Conservation (phyloP, 805 yeast species). For the Pichia cabralensis region DNA sequence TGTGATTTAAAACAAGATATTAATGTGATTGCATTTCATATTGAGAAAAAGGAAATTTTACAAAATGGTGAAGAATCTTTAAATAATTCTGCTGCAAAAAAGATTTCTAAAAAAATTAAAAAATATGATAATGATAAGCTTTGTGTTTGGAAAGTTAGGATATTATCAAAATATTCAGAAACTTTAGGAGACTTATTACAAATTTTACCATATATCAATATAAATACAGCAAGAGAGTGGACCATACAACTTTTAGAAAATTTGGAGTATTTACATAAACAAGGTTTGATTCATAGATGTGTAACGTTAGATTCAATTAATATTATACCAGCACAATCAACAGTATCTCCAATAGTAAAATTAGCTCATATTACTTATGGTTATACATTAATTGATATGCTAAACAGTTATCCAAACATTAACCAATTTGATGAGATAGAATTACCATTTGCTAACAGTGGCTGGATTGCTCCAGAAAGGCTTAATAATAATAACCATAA, state of each 20-base stretch:
- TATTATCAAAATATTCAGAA: conserved; percentile 56
- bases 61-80: conserved; percentile 22
- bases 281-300: conserved; percentile 70
- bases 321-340: conserved; percentile 38
- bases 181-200: conserved; percentile 56
- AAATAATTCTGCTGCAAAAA: conserved; percentile 25
- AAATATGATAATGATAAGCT: conserved; percentile 17
- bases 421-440: conserved; percentile 15
- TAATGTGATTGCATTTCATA: conserved; percentile 60
- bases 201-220: conserved; percentile 54
- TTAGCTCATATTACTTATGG: conserved; percentile 54
- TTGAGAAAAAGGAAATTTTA: conserved; percentile 39
- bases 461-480: conserved; percentile 81
- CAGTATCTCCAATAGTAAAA: conserved; percentile 49
- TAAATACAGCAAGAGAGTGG: conserved; percentile 81
- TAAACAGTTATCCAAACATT: conserved; percentile 23
- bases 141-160: conserved; percentile 55
- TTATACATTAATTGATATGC: conserved; percentile 33
- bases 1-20: conserved; percentile 43
- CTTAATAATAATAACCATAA: conserved; percentile 15
- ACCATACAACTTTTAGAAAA: conserved; percentile 79
- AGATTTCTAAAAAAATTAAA: conserved; percentile 16
- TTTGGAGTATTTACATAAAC: conserved; percentile 72
- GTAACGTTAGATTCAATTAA: conserved; percentile 53
- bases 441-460: conserved; percentile 22